Conservation (phyloP, 2,329 filamentous ascomycete genomes). For the Chrysoporthe austroafricana region DNA sequence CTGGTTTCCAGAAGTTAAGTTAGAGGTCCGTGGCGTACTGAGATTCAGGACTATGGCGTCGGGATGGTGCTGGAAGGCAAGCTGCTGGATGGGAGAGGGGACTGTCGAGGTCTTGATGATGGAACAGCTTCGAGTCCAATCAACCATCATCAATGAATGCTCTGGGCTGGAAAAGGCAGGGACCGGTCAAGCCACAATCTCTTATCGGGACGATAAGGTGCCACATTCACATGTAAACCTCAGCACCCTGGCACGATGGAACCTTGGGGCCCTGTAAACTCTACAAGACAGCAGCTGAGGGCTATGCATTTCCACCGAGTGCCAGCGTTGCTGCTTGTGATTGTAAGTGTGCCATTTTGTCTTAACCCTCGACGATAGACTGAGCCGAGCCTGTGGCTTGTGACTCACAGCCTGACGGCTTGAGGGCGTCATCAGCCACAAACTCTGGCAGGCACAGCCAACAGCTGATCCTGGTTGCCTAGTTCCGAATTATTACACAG, state of each 20-base stretch:
- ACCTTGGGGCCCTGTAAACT: not conserved
- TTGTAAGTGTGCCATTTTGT: too few species aligned
- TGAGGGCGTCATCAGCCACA: not conserved
- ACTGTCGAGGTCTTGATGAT: not conserved
- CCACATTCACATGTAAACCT: constrained; percentile 16
- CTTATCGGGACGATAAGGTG: constrained; percentile 16
- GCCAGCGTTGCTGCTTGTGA: too few species aligned
- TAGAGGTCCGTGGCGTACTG: not conserved
- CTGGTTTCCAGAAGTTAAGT: not conserved
- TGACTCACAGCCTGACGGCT: not conserved
- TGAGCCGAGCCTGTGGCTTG: not conserved
- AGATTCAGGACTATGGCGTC: not conserved
- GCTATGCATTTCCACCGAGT: not conserved
- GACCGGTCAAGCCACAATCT: constrained; percentile 5
- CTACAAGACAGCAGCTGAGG: not conserved
- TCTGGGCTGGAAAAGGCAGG: not conserved
- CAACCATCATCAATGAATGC: not conserved
- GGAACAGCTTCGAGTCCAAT: not conserved
- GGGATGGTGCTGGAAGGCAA: not conserved
- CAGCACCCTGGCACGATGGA: not conserved
- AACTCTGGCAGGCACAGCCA: not conserved
- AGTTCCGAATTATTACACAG: too few species aligned
- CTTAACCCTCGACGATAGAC: too few species aligned
- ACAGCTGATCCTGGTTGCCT: too few species aligned
- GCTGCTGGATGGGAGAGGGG: not conserved